A percentile compares a stretch with the other conserved stretches of the same genome.
These are phyloP conservation scores for Astrothelium subdiscretum DNA, from an alignment of 495 filamentous ascomycete genomes.

Conservation along the genomic window DNA sequence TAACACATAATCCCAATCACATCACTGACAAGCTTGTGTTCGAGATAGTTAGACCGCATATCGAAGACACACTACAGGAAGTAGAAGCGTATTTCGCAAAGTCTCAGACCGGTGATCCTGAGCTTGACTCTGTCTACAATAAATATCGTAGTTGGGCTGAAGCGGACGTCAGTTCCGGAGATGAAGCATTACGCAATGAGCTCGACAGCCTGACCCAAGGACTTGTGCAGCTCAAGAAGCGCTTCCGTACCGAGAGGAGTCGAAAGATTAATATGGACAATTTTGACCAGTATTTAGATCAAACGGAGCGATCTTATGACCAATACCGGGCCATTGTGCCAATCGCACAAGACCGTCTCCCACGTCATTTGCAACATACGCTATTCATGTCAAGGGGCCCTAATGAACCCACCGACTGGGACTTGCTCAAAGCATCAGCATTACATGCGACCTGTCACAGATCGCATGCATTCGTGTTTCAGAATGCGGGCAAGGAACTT, in stretches of 20 bases:
- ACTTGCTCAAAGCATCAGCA: constrained; percentile 7
- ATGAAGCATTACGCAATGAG: not conserved
- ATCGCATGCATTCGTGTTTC: constrained; percentile 3
- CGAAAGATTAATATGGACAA: not conserved
- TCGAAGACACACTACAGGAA: constrained; percentile 37
- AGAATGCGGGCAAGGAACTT: constrained; percentile 11
- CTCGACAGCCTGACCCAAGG: not conserved
- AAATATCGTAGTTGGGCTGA: not conserved
- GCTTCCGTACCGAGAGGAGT: not conserved
- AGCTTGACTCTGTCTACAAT: constrained; percentile 7
- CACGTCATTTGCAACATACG: not conserved
- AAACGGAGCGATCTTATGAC: not conserved
- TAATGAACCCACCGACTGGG: constrained; percentile 4
- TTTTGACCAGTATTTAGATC: not conserved
- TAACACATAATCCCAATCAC: constrained; percentile 30
- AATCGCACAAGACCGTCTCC: not conserved
- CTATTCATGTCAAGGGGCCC: not conserved
- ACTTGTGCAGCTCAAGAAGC: not conserved
- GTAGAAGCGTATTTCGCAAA: constrained; percentile 23
- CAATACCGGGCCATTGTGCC: not conserved
- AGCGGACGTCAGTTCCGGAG: not conserved
- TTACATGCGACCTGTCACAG: not conserved
- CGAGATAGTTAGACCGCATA: constrained; percentile 40
- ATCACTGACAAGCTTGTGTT: constrained; percentile 71
- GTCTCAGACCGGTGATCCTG: constrained; percentile 1